A percentile compares a stretch with the other conserved stretches of the same genome.
Evolutionary conservation across 495 filamentous ascomycete species (phyloP).

Genomic region (Amniculicola lignicola): DNA sequence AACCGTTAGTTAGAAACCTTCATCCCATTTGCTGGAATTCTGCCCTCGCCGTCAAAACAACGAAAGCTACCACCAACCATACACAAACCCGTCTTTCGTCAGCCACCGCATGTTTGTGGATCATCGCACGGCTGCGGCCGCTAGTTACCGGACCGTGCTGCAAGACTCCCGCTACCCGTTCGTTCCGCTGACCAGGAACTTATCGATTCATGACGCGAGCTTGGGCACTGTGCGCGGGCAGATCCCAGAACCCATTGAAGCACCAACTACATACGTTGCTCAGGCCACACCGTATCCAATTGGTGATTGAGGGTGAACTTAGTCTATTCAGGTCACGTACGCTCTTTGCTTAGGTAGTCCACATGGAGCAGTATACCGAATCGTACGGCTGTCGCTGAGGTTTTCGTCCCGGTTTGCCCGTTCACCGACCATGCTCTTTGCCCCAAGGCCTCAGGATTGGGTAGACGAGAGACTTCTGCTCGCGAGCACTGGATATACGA

Average conservation of each 20-base stretch:
- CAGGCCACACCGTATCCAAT: too few relatives aligned
- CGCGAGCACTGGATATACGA: neutral
- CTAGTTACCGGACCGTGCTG: neutral
- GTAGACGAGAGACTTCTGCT: neutral
- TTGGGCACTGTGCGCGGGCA: neutral
- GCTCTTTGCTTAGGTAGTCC: too few relatives aligned
- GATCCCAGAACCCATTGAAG: neutral
- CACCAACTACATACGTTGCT: neutral
- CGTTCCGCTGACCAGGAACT: slow-evolving; percentile 6
- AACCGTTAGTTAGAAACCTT: neutral
- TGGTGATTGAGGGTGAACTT: too few relatives aligned
- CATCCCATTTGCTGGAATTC: neutral
- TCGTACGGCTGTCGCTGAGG: neutral
- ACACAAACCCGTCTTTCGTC: neutral
- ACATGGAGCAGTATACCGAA: too few relatives aligned
- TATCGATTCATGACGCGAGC: neutral
- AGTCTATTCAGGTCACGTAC: too few relatives aligned
- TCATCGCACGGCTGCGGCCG: neutral
- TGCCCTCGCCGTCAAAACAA: neutral
- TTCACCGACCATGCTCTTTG: neutral
- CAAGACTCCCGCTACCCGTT: neutral
- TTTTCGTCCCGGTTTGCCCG: neutral
- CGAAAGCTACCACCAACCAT: neutral
- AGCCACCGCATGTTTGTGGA: neutral
- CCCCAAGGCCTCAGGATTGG: neutral